Evolutionary conservation across 306 rosid species (phyloP).

Genomic region (Vigna angularis): DNA sequence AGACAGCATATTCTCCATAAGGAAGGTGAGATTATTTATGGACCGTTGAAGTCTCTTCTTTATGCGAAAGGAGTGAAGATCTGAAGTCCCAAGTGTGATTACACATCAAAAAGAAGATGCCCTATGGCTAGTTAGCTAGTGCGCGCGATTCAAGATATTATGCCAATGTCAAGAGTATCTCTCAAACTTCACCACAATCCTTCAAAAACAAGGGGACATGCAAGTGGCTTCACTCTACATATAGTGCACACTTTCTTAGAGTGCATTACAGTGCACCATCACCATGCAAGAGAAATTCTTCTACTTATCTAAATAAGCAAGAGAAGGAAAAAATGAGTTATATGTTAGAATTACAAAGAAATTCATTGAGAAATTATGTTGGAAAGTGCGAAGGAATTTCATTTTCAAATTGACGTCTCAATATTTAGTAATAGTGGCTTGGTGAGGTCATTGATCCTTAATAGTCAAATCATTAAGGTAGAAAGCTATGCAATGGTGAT

Average conservation of each 20-base stretch:
- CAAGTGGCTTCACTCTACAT: slow-evolving; percentile 43
- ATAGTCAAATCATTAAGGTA: neutral
- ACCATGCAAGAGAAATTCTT: neutral
- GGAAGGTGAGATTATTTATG: slow-evolving; percentile 28
- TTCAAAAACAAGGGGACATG: slow-evolving; percentile 18
- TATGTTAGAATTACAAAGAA: neutral
- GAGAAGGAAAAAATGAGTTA: neutral
- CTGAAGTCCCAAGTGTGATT: slow-evolving; percentile 59
- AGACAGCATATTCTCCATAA: slow-evolving; percentile 54
- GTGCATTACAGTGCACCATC: slow-evolving; percentile 46
- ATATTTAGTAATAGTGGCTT: neutral
- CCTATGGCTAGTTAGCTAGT: slow-evolving; percentile 49
- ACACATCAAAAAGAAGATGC: slow-evolving; percentile 64
- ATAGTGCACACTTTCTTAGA: slow-evolving; percentile 33
- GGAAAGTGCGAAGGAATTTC: neutral
- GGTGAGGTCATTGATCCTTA: neutral
- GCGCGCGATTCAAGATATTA: slow-evolving; percentile 43
- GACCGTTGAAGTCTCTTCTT: slow-evolving; percentile 54
- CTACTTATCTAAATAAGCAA: neutral
- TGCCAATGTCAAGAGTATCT: slow-evolving; percentile 39
- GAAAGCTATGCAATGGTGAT: too few relatives aligned
- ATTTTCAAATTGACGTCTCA: neutral
- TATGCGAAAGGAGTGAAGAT: slow-evolving; percentile 45
- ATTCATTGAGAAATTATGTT: neutral
- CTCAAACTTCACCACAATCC: slow-evolving; percentile 47